phyloP scores from a whole-genome alignment of 495 filamentous ascomycete genomes.

The Talaromyces adpressus region DNA sequence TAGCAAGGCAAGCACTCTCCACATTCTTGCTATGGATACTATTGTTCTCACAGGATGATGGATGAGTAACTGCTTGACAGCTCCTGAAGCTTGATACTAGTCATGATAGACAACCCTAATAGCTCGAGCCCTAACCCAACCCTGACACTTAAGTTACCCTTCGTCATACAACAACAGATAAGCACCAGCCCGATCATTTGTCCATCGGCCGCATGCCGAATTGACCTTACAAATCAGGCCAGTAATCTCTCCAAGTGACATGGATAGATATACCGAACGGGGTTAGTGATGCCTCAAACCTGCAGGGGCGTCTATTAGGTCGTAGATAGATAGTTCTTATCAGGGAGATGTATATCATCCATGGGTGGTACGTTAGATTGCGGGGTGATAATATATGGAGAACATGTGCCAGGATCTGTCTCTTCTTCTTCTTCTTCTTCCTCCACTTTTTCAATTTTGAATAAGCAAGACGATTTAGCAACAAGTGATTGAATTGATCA shows the following conservation, averaged over 20 bases:
- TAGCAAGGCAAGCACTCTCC: not conserved
- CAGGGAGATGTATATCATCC: too few relatives aligned
- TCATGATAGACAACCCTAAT: not conserved
- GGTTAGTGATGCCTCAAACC: not conserved
- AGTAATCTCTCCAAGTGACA: not conserved
- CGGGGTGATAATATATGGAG: not conserved
- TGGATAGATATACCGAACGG: not conserved
- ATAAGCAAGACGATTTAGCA: not conserved
- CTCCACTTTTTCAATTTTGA: not conserved
- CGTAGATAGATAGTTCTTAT: too few relatives aligned
- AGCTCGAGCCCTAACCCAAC: not conserved
- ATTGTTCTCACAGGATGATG: not conserved
- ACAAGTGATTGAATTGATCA: not conserved
- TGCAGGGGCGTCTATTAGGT: not conserved
- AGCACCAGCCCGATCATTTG: not conserved
- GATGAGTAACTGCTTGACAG: too few relatives aligned
- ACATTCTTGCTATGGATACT: not conserved
- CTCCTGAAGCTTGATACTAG: not conserved
- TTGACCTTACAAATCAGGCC: not conserved
- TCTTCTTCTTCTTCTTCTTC: too few relatives aligned
- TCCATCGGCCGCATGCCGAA: too few relatives aligned
- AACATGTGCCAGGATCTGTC: not conserved
- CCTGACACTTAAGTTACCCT: not conserved
- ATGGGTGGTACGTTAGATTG: not conserved
- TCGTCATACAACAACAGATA: not conserved